These are phyloP conservation scores for Candida manassasensis DNA, from an alignment of 805 yeast species.

Conservation along the genomic window DNA sequence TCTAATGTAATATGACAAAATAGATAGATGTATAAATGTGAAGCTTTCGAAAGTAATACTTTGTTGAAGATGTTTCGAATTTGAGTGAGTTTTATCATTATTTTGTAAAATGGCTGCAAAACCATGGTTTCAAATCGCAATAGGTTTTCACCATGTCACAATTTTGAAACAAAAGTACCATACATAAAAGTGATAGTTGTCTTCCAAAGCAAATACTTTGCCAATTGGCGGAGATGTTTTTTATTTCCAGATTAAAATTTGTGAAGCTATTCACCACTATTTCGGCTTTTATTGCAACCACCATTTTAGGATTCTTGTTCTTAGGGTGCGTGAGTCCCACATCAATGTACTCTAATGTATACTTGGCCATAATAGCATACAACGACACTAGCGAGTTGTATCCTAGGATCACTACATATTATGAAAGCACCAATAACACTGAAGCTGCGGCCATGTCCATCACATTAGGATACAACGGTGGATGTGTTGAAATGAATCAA, in stretches of 20 bases:
- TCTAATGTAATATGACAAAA: no score
- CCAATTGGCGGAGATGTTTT: slow-evolving; percentile 3
- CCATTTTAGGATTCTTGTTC: slow-evolving; percentile 51
- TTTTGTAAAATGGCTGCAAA: no score
- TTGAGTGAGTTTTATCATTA: no score
- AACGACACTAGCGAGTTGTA: slow-evolving; percentile 25
- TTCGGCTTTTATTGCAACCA: slow-evolving; percentile 43
- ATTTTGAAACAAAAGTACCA: no score
- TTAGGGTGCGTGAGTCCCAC: slow-evolving; percentile 47
- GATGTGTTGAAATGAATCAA: slow-evolving; percentile 43
- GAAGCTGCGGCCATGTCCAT: slow-evolving; percentile 39
- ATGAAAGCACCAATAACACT: slow-evolving; percentile 6
- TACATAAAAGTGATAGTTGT: no score
- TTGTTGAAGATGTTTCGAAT: no score
- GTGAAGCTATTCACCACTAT: slow-evolving; percentile 26
- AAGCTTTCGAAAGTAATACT: no score
- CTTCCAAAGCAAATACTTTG: slow-evolving; percentile 7
- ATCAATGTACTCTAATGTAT: slow-evolving; percentile 44
- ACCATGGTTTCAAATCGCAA: no score
- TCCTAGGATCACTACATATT: neutral
- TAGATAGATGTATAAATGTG: no score
- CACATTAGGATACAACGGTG: slow-evolving; percentile 51
- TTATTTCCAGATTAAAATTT: neutral
- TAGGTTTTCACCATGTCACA: no score
- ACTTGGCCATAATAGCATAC: slow-evolving; percentile 45